Percentiles rank a stretch among this genome's conserved stretches.
Conservation (phyloP, 257 asterid genomes). For the Petrea volubilis region DNA sequence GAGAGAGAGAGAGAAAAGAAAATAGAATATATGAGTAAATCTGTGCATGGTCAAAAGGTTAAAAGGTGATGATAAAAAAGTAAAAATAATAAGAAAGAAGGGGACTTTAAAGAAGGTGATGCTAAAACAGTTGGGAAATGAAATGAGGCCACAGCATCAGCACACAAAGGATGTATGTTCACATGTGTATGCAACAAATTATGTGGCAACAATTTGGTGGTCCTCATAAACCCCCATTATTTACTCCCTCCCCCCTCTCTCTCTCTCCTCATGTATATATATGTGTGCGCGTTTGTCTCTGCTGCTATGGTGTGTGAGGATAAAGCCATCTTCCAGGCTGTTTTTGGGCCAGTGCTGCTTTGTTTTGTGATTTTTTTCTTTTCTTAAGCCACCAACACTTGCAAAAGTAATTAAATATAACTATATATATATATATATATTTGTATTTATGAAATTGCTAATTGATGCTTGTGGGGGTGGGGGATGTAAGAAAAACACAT, state of each 20-base stretch:
- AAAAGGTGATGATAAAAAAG: background rate
- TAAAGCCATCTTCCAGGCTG: constrained; percentile 47
- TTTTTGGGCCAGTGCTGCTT: constrained; percentile 34
- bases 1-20: too few species aligned
- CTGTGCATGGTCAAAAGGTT: too few species aligned
- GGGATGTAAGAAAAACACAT: background rate
- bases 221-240: constrained; percentile 28
- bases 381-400: background rate
- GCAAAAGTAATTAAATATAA: background rate
- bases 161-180: constrained; percentile 31
- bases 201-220: constrained; percentile 51
- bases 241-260: background rate
- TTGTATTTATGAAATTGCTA: too few species aligned
- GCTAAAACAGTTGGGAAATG: constrained; percentile 33
- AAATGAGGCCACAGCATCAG: constrained; percentile 8
- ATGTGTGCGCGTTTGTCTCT: background rate
- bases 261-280: background rate
- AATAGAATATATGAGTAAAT: too few species aligned
- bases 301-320: constrained; percentile 1
- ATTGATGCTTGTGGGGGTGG: background rate
- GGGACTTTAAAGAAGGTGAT: constrained; percentile 1
- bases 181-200: constrained; percentile 29
- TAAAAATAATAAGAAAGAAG: background rate
- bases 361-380: background rate
- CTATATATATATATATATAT: too few species aligned